Conservation (phyloP, 495 filamentous ascomycete species). For the Glutinoglossum americanum region DNA sequence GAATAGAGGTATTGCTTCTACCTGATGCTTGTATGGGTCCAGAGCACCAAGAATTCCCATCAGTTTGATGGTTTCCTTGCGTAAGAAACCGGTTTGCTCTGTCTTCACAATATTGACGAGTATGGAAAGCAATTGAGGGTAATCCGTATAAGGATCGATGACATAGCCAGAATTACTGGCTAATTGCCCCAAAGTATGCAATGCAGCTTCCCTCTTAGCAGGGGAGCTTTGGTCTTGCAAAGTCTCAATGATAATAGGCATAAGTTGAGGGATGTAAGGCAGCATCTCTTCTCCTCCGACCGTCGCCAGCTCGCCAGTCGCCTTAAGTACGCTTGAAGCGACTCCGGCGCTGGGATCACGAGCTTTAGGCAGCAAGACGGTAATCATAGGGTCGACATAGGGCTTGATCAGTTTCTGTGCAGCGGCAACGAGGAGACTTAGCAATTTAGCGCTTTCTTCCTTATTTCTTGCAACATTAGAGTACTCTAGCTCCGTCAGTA, state of each 20-base stretch:
- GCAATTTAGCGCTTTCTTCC: constrained; percentile 83
- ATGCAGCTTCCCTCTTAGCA: constrained; percentile 69
- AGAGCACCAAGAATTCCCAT: constrained; percentile 91
- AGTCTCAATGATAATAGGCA: constrained; percentile 83
- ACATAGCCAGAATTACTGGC: constrained; percentile 93
- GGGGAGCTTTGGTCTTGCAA: constrained; percentile 82
- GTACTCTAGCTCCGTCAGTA: constrained; percentile 86
- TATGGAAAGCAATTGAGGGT: constrained; percentile 77
- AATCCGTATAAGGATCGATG: constrained; percentile 86
- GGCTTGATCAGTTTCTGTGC: constrained; percentile 79
- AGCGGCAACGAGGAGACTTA: constrained; percentile 78
- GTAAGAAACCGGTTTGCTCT: constrained; percentile 59
- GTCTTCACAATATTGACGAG: constrained; percentile 84
- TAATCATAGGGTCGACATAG: constrained; percentile 87
- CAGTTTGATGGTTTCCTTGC: constrained; percentile 87
- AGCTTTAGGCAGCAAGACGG: constrained; percentile 73
- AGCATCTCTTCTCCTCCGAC: constrained; percentile 86
- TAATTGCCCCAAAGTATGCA: constrained; percentile 77
- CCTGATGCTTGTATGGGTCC: constrained; percentile 89
- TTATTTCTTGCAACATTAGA: constrained; percentile 85
- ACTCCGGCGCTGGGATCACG: constrained; percentile 65
- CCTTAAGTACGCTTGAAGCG: constrained; percentile 77
- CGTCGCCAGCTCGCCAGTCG: constrained; percentile 78
- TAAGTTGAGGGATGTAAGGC: constrained; percentile 65
- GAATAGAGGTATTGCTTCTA: constrained; percentile 12